Percentiles rank a stretch among this genome's conserved stretches.
These are phyloP conservation scores for Aspergillus brasiliensis DNA, from an alignment of 2,329 filamentous ascomycete genomes.

Conservation along the genomic window DNA sequence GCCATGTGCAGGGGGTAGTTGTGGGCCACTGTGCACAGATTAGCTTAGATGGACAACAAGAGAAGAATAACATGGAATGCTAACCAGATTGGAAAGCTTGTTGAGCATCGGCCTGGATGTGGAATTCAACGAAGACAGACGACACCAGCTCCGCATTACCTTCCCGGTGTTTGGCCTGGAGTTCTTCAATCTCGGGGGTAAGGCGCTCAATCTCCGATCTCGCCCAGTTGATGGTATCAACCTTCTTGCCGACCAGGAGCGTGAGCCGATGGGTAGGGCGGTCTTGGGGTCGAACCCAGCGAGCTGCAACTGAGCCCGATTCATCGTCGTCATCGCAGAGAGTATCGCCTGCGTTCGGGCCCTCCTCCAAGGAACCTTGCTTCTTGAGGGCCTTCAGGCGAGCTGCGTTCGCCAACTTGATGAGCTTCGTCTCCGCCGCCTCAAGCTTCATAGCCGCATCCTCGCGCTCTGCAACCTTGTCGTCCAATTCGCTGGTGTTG, in stretches of 20 bases:
- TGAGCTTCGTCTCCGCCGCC: constrained; percentile 80
- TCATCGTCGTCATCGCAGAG: constrained; percentile 62
- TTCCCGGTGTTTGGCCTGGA: constrained; percentile 67
- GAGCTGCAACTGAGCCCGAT: constrained; percentile 69
- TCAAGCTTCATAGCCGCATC: constrained; percentile 80
- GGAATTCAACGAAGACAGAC: constrained; percentile 90
- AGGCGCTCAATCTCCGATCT: constrained; percentile 75
- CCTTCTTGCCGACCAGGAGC: constrained; percentile 76
- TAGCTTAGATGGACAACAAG: neutral
- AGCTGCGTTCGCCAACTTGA: constrained; percentile 73
- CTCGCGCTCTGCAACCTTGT: constrained; percentile 80
- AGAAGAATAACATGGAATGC: constrained; percentile 9
- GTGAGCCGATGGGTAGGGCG: constrained; percentile 76
- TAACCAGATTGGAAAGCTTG: constrained; percentile 72
- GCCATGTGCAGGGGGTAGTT: constrained; percentile 86
- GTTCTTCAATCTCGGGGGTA: constrained; percentile 68
- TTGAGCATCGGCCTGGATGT: constrained; percentile 79
- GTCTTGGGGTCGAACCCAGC: constrained; percentile 72
- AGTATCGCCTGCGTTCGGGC: constrained; percentile 37
- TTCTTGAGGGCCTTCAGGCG: constrained; percentile 70
- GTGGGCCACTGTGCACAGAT: constrained; percentile 62
- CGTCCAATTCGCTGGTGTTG: constrained; percentile 74
- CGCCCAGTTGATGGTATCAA: constrained; percentile 92
- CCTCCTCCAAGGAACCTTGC: constrained; percentile 43
- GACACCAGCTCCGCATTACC: constrained; percentile 68